Base-by-base conservation (phyloP, 2,329 filamentous ascomycete species). In the Knoxdaviesia proteae region DNA sequence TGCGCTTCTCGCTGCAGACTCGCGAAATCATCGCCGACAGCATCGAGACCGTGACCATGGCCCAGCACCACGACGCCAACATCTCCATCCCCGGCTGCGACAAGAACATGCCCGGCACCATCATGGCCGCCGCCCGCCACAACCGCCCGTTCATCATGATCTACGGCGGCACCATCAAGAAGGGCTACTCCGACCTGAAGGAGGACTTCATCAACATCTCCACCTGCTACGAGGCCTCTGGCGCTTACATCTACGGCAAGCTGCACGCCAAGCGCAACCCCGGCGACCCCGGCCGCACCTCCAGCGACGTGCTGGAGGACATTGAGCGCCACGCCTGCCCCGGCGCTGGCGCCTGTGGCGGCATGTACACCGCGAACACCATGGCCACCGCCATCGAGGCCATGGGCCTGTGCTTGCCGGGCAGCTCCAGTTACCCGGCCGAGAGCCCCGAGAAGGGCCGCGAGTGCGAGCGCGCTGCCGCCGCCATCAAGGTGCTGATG, bases 101-200 rank as follows among this genome's bases (percentile, higher is more conserved):
- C 64, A 94, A 94, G 71, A 94, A 94, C 59, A 94, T 94, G 88
- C 87, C 87, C 0, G 87, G 87, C 48, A 80, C 83, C 10, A 68
- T 90, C 48, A 94, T 94, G 78, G 86, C 82, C 0, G 86, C 90
- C 54, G 84, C 83, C 9, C 74, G 88, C 45, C 84, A 92, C 61
- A 94, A 94, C 60, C 73, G 88, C 7, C 88, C 88, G 4, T 90
- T 84, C 40, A 66, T 94, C 55, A 94, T 94, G 86, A 80, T 96
- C 46, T 96, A 94, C 57, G 88, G 88, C 41, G 88, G 88, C 36
- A 83, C 84, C 10, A 94, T 94, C 53, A 76, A 77, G 54, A 84
- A 84, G 47, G 88, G 87, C n/a, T 82, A 84, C 58, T 87, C 80
- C 0, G 63, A 73, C 41, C 69, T 87, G 3, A 68, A 93, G 31